Evolutionary conservation across 768 basidiomycete genomes (phyloP), one percentile per base, ranked within the genome.

Genomic region (Rhizopogon vesiculosus): DNA sequence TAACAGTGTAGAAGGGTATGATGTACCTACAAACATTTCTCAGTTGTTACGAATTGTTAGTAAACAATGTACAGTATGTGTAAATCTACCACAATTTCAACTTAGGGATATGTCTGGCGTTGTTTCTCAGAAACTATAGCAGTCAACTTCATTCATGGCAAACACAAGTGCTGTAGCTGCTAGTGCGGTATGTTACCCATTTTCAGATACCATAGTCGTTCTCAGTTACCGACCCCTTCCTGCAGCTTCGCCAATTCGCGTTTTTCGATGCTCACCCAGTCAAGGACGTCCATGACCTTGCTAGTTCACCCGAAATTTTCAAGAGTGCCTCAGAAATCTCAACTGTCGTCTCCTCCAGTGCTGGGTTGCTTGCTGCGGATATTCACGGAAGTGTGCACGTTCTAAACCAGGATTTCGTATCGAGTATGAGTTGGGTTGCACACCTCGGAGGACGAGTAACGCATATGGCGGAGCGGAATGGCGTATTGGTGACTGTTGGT

Each of bases 401-500:
- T 9, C 78, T 94, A 33, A 84, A 86, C 68, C 76, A 81, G 38
- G 82, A 87, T 29, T 93, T 93, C 64, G 86, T 89, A 63, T 77
- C 85, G 0, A 66, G 76, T 8, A 76, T 76, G 38, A 86, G 87
- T 57, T 95, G 92, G 92, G 67, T 91, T 46, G 92, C 90, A 5
- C 89, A 93, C 69, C 75, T 80, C 12, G 80, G 78, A 9, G 93
- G 93, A 40, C 76, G 91, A 38, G 91, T 93, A 16, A 92, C 89
- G 8, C 92, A 94, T 65, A 86, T 97, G 85, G 78, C 80, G 0
- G 94, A 96, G 71, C 79, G 81, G 46, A 84, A 83, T 60, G 90
- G 89, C 0, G 76, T 94, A 41, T 75, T 98, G 29, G 76, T 98
- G n/a, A 92, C 93, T 3, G 77, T 98, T 22, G 96, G 95, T 91